These are phyloP conservation scores for Biscutella auriculata DNA, from an alignment of 441 rosid species.

Conservation along the genomic window DNA sequence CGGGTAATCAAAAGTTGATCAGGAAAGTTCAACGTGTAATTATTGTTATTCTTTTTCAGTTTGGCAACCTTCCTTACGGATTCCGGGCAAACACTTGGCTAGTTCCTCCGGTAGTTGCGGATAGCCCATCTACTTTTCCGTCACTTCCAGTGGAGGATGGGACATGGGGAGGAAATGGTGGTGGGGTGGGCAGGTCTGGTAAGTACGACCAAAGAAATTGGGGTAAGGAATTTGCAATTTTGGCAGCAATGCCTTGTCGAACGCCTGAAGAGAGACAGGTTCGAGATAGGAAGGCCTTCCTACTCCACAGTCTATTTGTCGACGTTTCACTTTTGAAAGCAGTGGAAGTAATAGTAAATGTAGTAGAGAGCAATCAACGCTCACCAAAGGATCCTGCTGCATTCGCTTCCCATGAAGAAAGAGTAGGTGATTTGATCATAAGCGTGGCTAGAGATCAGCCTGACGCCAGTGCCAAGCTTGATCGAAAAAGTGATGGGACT, in stretches of 20 bases:
- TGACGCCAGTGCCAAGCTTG: constrained; percentile 56
- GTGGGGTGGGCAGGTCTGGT: constrained; percentile 52
- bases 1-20: background rate
- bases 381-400: constrained; percentile 24
- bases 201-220: constrained; percentile 51
- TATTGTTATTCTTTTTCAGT: constrained; percentile 28
- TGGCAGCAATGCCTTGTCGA: constrained; percentile 79
- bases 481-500: constrained; percentile 59
- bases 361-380: constrained; percentile 30
- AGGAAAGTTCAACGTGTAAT: background rate
- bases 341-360: constrained; percentile 34
- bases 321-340: constrained; percentile 63
- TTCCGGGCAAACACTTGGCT: constrained; percentile 79
- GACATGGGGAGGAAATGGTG: constrained; percentile 74
- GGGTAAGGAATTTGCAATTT: constrained; percentile 60
- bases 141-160: constrained; percentile 64
- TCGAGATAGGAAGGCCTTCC: constrained; percentile 67
- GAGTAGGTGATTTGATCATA: constrained; percentile 45
- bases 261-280: constrained; percentile 79
- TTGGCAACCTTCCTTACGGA: constrained; percentile 77
- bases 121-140: constrained; percentile 49
- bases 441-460: constrained; percentile 50
- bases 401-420: constrained; percentile 36
- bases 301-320: constrained; percentile 65
- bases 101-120: constrained; percentile 62